These are phyloP conservation scores for Ensete glaucum DNA, from an alignment of 176 grass and related monocot genomes.

Conservation along the genomic window DNA sequence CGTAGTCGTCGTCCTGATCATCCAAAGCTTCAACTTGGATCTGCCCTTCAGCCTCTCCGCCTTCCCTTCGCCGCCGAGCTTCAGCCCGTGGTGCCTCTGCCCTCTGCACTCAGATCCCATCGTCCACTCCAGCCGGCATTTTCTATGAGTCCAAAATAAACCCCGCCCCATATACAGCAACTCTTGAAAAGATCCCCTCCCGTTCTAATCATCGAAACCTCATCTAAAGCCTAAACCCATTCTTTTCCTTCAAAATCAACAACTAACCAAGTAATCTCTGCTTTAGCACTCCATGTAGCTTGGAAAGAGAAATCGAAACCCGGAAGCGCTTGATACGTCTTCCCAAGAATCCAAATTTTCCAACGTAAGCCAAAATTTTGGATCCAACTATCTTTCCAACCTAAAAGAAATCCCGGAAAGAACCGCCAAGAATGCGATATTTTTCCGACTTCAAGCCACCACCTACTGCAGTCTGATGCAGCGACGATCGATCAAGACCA, in stretches of 20 bases:
- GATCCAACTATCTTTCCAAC: background rate
- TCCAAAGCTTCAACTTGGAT: constrained; percentile 75
- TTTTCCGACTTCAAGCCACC: background rate
- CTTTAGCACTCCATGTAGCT: background rate
- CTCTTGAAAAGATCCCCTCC: background rate
- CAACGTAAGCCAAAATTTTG: background rate
- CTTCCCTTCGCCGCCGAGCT: constrained; percentile 29
- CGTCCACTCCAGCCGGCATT: constrained; percentile 41
- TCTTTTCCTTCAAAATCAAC: too few relatives aligned
- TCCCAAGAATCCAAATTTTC: background rate
- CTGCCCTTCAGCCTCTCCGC: constrained; percentile 20
- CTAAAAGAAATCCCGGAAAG: background rate
- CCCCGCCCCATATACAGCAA: background rate
- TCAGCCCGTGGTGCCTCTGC: constrained; percentile 17
- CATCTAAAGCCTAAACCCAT: background rate
- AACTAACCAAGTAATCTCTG: too few relatives aligned
- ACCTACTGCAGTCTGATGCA: background rate
- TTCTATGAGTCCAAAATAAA: constrained; percentile 22
- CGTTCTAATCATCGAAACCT: too few relatives aligned
- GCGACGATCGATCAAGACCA: background rate
- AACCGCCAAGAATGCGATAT: background rate
- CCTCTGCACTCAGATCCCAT: constrained; percentile 9
- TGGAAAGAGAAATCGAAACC: background rate
- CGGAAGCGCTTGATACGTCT: background rate
- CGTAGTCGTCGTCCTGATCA: constrained; percentile 42